These are phyloP conservation scores for Apiospora kogelbergensis DNA, from an alignment of 2,329 filamentous ascomycete species.

Conservation along the genomic window DNA sequence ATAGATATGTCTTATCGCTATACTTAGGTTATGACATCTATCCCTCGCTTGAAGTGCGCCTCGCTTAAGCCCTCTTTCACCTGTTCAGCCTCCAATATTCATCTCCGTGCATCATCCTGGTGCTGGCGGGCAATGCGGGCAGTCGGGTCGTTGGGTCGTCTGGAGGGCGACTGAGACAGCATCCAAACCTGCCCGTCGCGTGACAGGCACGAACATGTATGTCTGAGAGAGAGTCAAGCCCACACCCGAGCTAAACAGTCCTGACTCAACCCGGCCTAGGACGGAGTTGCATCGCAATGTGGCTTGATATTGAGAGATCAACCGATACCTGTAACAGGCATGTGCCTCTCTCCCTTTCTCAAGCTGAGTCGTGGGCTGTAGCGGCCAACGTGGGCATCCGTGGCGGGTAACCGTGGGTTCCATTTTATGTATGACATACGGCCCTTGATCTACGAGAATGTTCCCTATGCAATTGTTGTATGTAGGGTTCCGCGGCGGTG, in stretches of 20 bases:
- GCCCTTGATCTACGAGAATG: not conserved
- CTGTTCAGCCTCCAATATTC: not conserved
- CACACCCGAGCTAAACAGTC: not conserved
- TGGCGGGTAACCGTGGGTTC: not conserved
- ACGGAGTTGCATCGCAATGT: not conserved
- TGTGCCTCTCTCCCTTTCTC: not conserved
- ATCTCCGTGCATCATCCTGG: not conserved
- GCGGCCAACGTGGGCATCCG: not conserved
- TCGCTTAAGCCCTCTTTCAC: not conserved
- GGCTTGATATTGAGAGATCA: not conserved
- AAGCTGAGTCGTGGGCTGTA: not conserved
- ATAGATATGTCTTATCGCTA: not conserved
- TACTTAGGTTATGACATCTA: not conserved
- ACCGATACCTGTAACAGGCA: slow-evolving; percentile 1
- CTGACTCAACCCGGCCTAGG: not conserved
- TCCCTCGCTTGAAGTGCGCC: not conserved
- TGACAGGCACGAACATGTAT: not conserved
- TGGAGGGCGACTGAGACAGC: not conserved
- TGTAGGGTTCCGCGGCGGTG: slow-evolving; percentile 1
- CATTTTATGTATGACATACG: not conserved
- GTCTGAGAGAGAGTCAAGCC: slow-evolving; percentile 2
- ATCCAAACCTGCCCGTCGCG: not conserved
- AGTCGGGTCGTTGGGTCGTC: not conserved
- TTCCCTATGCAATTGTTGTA: not conserved
- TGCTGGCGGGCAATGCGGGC: not conserved